Percentiles rank a stretch among this genome's conserved stretches.
Evolutionary conservation across 2,329 filamentous ascomycete genomes (phyloP).

Genomic region (Aspergillus nomiae): DNA sequence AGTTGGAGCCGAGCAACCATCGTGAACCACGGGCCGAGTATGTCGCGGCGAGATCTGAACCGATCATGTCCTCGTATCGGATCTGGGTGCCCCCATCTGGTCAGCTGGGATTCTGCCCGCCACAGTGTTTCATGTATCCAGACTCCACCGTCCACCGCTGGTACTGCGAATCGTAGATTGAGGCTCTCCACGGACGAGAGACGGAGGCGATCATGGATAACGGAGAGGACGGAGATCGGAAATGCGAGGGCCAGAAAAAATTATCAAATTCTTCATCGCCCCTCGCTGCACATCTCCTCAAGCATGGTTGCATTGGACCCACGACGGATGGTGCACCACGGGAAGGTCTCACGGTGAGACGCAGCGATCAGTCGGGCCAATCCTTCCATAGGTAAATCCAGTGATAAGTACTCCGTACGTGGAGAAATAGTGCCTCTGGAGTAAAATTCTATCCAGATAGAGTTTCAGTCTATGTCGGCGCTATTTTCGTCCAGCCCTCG

Average conservation of each 20-base stretch:
- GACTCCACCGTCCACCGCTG: background rate
- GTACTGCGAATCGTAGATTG: background rate
- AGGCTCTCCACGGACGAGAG: background rate
- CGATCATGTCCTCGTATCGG: background rate
- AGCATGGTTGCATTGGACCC: conserved; percentile 4
- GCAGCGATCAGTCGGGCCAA: conserved; percentile 1
- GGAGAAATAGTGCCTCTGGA: conserved; percentile 5
- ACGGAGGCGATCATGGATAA: background rate
- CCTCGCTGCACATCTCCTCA: background rate
- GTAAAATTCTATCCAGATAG: conserved; percentile 7
- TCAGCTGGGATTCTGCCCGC: background rate
- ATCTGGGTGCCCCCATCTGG: background rate
- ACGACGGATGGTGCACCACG: background rate
- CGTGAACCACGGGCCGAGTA: background rate
- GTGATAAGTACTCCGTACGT: background rate
- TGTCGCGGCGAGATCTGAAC: background rate
- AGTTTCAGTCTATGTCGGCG: conserved; percentile 3
- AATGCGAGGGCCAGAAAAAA: background rate
- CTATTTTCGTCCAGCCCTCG: conserved; percentile 2
- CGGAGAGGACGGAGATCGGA: background rate
- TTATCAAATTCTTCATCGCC: background rate
- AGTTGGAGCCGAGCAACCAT: background rate
- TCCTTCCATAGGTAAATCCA: background rate
- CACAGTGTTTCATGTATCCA: background rate
- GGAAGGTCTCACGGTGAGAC: conserved; percentile 14